phyloP scores from a whole-genome alignment of 2,329 filamentous ascomycete species.

The Diplodia intermedia region DNA sequence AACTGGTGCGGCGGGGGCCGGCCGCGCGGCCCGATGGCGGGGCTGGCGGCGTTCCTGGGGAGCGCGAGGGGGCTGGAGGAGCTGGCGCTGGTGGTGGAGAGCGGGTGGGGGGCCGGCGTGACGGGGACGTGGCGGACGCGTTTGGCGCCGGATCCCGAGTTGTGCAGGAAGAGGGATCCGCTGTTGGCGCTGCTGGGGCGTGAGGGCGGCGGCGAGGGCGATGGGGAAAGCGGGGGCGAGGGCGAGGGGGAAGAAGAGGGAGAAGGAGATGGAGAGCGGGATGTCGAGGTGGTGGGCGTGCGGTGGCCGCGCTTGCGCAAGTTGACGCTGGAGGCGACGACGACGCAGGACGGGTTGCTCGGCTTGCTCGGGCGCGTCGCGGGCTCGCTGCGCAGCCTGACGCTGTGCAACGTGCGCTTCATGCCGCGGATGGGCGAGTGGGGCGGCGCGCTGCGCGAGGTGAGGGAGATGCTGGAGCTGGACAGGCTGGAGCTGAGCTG shows the following conservation, averaged over 20 bases:
- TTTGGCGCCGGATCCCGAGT: neutral
- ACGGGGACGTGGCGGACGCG: neutral
- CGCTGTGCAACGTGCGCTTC: slow-evolving; percentile 3
- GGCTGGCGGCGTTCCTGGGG: slow-evolving; percentile 3
- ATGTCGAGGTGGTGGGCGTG: neutral
- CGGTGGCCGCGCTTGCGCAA: slow-evolving; percentile 4
- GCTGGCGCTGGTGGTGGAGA: slow-evolving; percentile 15
- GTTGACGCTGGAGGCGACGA: neutral
- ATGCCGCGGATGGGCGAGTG: slow-evolving; percentile 14
- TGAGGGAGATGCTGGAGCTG: slow-evolving; percentile 3
- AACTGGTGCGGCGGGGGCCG: neutral
- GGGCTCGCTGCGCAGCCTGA: slow-evolving; percentile 7
- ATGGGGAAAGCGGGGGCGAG: too few relatives aligned
- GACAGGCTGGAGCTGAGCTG: neutral
- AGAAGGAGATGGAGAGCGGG: neutral
- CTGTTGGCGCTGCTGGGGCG: slow-evolving; percentile 7
- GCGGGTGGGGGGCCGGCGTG: neutral
- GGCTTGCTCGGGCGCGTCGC: neutral
- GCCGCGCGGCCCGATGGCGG: neutral
- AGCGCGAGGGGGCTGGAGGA: neutral
- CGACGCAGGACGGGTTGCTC: slow-evolving; percentile 4
- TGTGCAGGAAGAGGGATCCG: neutral
- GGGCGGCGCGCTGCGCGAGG: neutral
- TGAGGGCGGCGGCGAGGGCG: too few relatives aligned
- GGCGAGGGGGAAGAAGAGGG: neutral